These are phyloP conservation scores for Penicillium palitans DNA, from an alignment of 2,329 filamentous ascomycete genomes.

Conservation along the genomic window DNA sequence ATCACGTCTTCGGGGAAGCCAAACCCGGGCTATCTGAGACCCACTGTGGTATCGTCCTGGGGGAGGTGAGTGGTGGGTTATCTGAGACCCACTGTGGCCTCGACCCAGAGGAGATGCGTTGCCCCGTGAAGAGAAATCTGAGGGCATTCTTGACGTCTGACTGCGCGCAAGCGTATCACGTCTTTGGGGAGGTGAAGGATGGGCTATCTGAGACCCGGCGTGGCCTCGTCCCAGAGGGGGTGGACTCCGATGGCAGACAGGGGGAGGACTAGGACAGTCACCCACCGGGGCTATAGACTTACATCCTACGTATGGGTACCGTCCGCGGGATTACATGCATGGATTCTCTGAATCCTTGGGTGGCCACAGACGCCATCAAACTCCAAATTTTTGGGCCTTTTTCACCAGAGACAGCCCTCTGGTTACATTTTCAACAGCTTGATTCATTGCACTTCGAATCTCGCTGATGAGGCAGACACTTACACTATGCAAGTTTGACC, in stretches of 20 bases:
- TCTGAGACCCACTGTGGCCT: too few relatives aligned
- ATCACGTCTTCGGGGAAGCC: not conserved
- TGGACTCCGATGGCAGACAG: not conserved
- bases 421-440: not conserved
- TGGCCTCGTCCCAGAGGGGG: not conserved
- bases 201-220: not conserved
- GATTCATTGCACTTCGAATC: not conserved
- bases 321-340: not conserved
- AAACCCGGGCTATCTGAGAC: not conserved
- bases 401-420: conserved; percentile 3
- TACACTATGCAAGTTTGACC: not conserved
- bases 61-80: too few relatives aligned
- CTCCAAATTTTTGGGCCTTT: conserved; percentile 1
- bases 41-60: not conserved
- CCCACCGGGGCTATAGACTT: not conserved
- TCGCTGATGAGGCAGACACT: not conserved
- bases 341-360: not conserved
- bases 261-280: not conserved
- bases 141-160: not conserved
- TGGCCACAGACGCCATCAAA: not conserved
- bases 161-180: not conserved
- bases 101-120: too few relatives aligned
- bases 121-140: not conserved
- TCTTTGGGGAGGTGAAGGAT: not conserved
- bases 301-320: not conserved